Evolutionary conservation across 2,329 filamentous ascomycete genomes (phyloP).

Genomic region (Apiospora aurea): DNA sequence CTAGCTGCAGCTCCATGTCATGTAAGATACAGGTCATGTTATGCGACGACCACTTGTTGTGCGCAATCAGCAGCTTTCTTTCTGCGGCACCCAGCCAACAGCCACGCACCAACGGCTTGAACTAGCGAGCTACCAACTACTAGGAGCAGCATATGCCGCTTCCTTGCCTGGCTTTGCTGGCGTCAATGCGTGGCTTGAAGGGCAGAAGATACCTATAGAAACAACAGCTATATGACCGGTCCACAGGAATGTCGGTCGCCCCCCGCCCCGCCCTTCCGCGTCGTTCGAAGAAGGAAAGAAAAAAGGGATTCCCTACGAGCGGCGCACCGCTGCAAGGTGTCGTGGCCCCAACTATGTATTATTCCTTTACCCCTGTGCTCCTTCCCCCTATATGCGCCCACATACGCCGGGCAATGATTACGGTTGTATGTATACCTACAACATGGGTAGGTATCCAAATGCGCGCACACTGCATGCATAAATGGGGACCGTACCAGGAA

Average conservation of each 20-base stretch:
- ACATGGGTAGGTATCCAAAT: neutral
- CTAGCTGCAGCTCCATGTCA: neutral
- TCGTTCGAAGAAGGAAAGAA: no score
- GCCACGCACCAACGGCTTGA: neutral
- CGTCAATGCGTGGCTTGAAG: neutral
- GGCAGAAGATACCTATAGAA: neutral
- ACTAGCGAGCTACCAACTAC: neutral
- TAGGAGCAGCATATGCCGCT: neutral
- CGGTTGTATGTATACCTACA: neutral
- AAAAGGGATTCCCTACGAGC: neutral
- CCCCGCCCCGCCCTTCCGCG: neutral
- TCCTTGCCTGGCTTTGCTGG: neutral
- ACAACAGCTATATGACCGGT: neutral
- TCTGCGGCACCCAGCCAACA: neutral
- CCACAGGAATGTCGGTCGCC: neutral
- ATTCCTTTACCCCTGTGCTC: neutral
- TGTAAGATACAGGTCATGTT: slow-evolving; percentile 1
- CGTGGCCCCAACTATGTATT: neutral
- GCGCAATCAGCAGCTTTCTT: neutral
- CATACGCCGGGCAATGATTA: neutral
- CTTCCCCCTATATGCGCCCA: neutral
- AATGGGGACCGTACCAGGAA: neutral
- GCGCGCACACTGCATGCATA: neutral
- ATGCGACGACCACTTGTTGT: neutral
- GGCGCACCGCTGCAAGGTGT: neutral